These are phyloP conservation scores for Metarhizium guizhouense DNA, from an alignment of 2,329 filamentous ascomycete genomes.

Conservation along the genomic window DNA sequence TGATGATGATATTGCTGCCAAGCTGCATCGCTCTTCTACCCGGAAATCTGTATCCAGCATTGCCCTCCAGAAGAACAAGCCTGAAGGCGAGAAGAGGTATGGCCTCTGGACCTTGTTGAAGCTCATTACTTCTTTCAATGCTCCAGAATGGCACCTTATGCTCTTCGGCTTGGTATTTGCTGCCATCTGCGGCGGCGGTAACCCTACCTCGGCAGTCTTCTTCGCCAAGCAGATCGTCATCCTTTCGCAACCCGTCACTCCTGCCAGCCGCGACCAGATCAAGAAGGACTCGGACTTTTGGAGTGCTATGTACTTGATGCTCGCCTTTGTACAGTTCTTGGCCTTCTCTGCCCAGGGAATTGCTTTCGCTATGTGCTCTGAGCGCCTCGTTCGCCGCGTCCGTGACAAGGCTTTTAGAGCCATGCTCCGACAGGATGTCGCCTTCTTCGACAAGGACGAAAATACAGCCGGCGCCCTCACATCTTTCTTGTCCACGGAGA, in stretches of 20 bases:
- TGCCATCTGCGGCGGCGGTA: constrained; percentile 70
- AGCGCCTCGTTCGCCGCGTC: constrained; percentile 73
- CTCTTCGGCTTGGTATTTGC: constrained; percentile 62
- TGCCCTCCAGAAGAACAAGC: constrained; percentile 48
- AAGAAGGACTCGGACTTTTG: constrained; percentile 73
- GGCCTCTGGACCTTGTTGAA: constrained; percentile 67
- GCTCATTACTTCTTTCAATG: constrained; percentile 74
- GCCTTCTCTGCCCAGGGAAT: constrained; percentile 61
- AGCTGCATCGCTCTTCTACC: constrained; percentile 46
- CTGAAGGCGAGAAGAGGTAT: constrained; percentile 49
- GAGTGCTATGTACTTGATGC: constrained; percentile 80
- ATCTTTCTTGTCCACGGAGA: constrained; percentile 80
- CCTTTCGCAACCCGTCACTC: constrained; percentile 46
- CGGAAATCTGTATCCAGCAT: constrained; percentile 60
- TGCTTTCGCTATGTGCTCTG: constrained; percentile 77
- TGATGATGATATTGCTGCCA: constrained; percentile 51
- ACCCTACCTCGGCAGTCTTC: constrained; percentile 62
- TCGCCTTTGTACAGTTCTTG: constrained; percentile 65
- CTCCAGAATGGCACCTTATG: constrained; percentile 63
- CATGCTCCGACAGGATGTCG: constrained; percentile 86
- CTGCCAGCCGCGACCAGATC: constrained; percentile 43
- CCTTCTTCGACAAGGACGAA: constrained; percentile 83
- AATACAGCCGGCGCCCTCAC: constrained; percentile 86
- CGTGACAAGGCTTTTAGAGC: constrained; percentile 75
- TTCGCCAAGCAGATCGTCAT: constrained; percentile 81